A percentile compares a stretch with the other conserved stretches of the same genome.
These are phyloP conservation scores for Herpotrichia juniperi DNA, from an alignment of 2,329 filamentous ascomycete species.

Conservation along the genomic window DNA sequence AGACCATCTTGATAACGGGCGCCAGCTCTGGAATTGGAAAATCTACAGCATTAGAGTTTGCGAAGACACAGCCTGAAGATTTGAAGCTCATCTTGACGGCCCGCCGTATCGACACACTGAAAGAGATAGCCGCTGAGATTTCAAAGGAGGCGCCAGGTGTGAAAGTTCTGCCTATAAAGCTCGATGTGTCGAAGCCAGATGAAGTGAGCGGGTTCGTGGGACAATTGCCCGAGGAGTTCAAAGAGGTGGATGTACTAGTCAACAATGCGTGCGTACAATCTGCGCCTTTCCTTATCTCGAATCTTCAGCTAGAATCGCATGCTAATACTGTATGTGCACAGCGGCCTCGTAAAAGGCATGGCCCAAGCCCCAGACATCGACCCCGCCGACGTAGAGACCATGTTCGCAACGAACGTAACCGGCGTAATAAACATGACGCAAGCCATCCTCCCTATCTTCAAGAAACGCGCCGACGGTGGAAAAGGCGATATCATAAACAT, in stretches of 20 bases:
- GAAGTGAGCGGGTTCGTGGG: slow-evolving; percentile 76
- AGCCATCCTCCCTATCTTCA: slow-evolving; percentile 82
- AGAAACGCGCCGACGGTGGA: slow-evolving; percentile 70
- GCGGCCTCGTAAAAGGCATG: slow-evolving; percentile 86
- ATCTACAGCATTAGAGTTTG: slow-evolving; percentile 87
- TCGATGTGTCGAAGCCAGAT: slow-evolving; percentile 83
- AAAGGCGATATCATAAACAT: slow-evolving; percentile 95
- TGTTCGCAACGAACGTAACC: slow-evolving; percentile 93
- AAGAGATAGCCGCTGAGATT: slow-evolving; percentile 78
- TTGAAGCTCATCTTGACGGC: slow-evolving; percentile 88
- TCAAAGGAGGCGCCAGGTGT: slow-evolving; percentile 73
- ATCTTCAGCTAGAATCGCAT: not conserved
- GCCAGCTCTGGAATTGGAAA: slow-evolving; percentile 92
- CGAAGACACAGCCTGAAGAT: slow-evolving; percentile 77
- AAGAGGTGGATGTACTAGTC: slow-evolving; percentile 84
- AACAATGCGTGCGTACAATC: slow-evolving; percentile 84
- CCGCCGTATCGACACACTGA: slow-evolving; percentile 78
- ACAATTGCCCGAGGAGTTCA: slow-evolving; percentile 79
- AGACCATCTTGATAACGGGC: slow-evolving; percentile 90
- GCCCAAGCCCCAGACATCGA: slow-evolving; percentile 84
- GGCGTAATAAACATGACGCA: slow-evolving; percentile 98
- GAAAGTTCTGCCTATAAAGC: slow-evolving; percentile 78
- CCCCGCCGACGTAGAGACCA: slow-evolving; percentile 79
- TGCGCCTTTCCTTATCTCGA: not conserved
- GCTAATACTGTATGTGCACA: slow-evolving; percentile 45